These are phyloP conservation scores for Monilinia polystroma DNA, from an alignment of 2,329 filamentous ascomycete species.

Conservation along the genomic window DNA sequence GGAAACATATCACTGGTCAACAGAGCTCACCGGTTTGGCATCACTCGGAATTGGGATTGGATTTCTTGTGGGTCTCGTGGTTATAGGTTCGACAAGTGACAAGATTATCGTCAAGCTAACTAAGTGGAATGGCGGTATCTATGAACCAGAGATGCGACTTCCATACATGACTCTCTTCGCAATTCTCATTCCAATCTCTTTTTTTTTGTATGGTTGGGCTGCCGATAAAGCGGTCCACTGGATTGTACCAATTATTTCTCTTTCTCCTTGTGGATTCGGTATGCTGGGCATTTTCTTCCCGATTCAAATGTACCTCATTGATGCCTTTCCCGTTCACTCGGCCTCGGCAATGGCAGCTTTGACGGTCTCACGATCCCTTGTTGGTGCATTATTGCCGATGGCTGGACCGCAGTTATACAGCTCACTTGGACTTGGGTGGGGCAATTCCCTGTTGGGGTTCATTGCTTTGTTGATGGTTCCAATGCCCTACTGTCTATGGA, in stretches of 20 bases:
- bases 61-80: slow-evolving; percentile 41
- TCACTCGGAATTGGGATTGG: slow-evolving; percentile 27
- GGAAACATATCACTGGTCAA: too few relatives aligned
- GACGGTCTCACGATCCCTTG: slow-evolving; percentile 31
- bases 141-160: slow-evolving; percentile 42
- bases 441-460: slow-evolving; percentile 38
- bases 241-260: slow-evolving; percentile 55
- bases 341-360: slow-evolving; percentile 45
- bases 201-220: slow-evolving; percentile 62
- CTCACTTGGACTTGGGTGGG: slow-evolving; percentile 46
- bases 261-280: slow-evolving; percentile 48
- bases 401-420: slow-evolving; percentile 49
- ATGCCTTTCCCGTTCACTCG: slow-evolving; percentile 44
- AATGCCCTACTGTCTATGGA: slow-evolving; percentile 47
- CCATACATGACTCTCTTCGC: slow-evolving; percentile 51
- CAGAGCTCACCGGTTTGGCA: too few relatives aligned
- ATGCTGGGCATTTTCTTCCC: slow-evolving; percentile 44
- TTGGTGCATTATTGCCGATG: slow-evolving; percentile 56
- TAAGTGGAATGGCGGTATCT: slow-evolving; percentile 43
- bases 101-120: slow-evolving; percentile 47
- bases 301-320: slow-evolving; percentile 49
- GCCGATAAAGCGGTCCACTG: slow-evolving; percentile 54
- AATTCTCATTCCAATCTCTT: slow-evolving; percentile 51
- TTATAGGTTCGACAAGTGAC: slow-evolving; percentile 44
- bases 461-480: slow-evolving; percentile 48